These are phyloP conservation scores for Pythium aquatile DNA, from an alignment of 352 stramenopile genomes.

Conservation along the genomic window DNA sequence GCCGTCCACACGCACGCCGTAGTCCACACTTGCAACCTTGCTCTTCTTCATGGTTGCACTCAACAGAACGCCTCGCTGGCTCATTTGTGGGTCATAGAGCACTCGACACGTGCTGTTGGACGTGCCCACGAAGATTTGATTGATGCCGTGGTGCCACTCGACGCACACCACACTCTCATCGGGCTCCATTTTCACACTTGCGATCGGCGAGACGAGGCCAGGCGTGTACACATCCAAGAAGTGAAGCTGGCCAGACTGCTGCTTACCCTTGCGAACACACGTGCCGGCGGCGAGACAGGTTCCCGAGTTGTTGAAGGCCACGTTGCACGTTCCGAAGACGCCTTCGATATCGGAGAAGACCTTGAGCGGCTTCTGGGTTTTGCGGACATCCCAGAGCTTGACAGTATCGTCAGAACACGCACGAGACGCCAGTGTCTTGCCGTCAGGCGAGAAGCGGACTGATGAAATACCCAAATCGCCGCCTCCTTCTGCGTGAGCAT, in stretches of 20 bases:
- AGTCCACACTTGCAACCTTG: constrained; percentile 54
- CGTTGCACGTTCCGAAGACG: constrained; percentile 74
- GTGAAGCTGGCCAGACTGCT: constrained; percentile 47
- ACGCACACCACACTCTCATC: constrained; percentile 84
- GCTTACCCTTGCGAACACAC: constrained; percentile 67
- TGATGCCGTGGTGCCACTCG: constrained; percentile 82
- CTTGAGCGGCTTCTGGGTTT: constrained; percentile 58
- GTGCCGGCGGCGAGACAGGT: constrained; percentile 70
- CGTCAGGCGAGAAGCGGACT: constrained; percentile 73
- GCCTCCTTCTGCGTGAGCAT: constrained; percentile 70
- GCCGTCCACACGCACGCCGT: constrained; percentile 65
- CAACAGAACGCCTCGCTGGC: constrained; percentile 75
- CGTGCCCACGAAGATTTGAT: constrained; percentile 78
- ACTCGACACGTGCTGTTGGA: constrained; percentile 64
- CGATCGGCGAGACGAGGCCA: constrained; percentile 44
- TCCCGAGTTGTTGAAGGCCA: constrained; percentile 75
- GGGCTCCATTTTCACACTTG: constrained; percentile 63
- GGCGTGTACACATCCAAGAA: constrained; percentile 80
- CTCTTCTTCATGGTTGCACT: constrained; percentile 75
- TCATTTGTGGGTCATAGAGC: constrained; percentile 69
- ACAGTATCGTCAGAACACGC: constrained; percentile 76
- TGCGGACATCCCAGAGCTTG: constrained; percentile 83
- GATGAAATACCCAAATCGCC: constrained; percentile 70
- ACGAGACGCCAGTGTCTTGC: constrained; percentile 57
- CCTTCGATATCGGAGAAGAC: constrained; percentile 55